A percentile compares a stretch with the other conserved stretches of the same genome.
phyloP scores from a whole-genome alignment of 148 eudicot genomes.

The Rhododendron ferrugineum region DNA sequence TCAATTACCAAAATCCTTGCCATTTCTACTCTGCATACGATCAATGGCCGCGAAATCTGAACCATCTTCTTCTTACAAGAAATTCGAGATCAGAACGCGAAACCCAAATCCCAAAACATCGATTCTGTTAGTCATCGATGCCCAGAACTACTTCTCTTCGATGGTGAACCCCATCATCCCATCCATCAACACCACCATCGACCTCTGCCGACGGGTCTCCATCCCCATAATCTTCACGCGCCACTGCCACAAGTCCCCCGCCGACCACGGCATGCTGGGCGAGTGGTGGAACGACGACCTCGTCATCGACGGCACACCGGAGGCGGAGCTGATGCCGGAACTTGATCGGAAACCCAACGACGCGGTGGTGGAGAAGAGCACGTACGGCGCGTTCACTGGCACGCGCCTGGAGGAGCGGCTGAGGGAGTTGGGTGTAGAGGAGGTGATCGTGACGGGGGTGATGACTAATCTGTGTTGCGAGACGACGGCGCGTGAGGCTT shows the following conservation, averaged over 20 bases:
- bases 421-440: constrained; percentile 56
- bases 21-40: neutral
- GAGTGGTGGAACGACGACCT: constrained; percentile 81
- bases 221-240: constrained; percentile 72
- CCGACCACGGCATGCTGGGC: constrained; percentile 44
- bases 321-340: constrained; percentile 49
- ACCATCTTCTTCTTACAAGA: constrained; percentile 22
- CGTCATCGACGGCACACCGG: constrained; percentile 59
- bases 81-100: constrained; percentile 46
- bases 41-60: constrained; percentile 8
- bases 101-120: constrained; percentile 56
- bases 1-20: neutral
- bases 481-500: constrained; percentile 82
- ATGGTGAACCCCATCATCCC: constrained; percentile 58
- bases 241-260: constrained; percentile 67
- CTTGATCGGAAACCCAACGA: constrained; percentile 24
- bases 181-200: constrained; percentile 51
- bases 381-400: constrained; percentile 69
- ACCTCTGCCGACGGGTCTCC: constrained; percentile 50
- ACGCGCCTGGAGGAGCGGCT: constrained; percentile 61
- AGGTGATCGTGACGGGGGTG: constrained; percentile 73
- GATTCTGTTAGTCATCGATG: constrained; percentile 67
- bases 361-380: constrained; percentile 62
- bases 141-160: constrained; percentile 70
- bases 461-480: constrained; percentile 90